Evolutionary conservation across 2,329 filamentous ascomycete genomes (phyloP), one percentile per base, ranked within the genome.

Genomic region (Paramyrothecium sp.): DNA sequence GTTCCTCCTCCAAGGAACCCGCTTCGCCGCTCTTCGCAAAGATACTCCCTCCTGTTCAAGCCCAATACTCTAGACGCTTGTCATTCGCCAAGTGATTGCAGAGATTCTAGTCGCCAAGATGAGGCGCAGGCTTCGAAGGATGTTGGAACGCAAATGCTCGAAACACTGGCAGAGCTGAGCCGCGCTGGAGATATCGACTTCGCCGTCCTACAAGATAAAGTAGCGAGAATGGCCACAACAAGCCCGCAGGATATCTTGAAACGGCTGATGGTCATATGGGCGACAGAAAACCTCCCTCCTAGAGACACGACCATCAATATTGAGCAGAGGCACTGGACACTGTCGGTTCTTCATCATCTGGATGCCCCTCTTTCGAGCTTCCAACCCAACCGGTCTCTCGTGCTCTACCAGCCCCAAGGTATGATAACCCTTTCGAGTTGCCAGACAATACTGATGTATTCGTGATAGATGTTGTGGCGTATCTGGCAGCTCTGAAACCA

Each of bases 281-380:
- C 34, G 20, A 56, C 58, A 2, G 58, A 55, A 1, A 17, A 46
- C 2, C 61, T 62, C 13, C 51, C 59, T 17, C 61, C 56, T 2
- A 53, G 59, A 2, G 56, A 60, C 2, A 30, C 48, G 2, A 60
- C 63, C 53, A 64, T 82, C 3, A 81, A 82, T 57, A 73, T 83
- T 51, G 80, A 83, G 60, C 83, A 83, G 65, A 83, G 85, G 63
- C 60, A 60, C 22, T 88, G 85, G 85, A 81, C 91, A 73, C 74
- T 88, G 34, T 85, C 81, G 26, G 79, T 79, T 1, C 71, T 89
- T 54, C 77, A 79, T 59, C 75, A 73, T 60, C 74, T 78, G 64
- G 78, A 76, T 41, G 75, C 76, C 33, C 61, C 67, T 1, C 56
- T 58, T 10, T 57, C 67, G 13, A 51, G 65, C 11, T 60, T 66